phyloP scores from a whole-genome alignment of 768 basidiomycete genomes.

The Phlebiopsis flavidoalba region DNA sequence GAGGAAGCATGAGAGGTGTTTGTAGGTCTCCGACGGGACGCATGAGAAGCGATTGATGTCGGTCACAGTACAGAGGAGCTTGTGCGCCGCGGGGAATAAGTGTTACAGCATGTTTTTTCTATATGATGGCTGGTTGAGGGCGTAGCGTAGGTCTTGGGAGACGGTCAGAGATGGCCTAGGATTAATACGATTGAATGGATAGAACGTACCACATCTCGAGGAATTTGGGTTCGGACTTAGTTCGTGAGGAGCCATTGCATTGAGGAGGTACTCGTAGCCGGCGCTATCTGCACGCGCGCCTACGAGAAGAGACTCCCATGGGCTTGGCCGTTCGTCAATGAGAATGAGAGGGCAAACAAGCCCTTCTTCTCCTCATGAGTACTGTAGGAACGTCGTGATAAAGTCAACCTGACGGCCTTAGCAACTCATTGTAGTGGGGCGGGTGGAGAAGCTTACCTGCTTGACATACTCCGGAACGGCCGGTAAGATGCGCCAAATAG shows the following conservation, averaged over 20 bases:
- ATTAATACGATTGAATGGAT: neutral
- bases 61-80: slow-evolving; percentile 70
- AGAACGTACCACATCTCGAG: slow-evolving; percentile 62
- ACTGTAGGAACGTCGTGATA: slow-evolving; percentile 44
- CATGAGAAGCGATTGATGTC: slow-evolving; percentile 32
- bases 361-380: slow-evolving; percentile 12
- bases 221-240: slow-evolving; percentile 53
- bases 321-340: slow-evolving; percentile 5
- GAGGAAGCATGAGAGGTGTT: slow-evolving; percentile 76
- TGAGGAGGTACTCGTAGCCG: slow-evolving; percentile 74
- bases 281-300: slow-evolving; percentile 47
- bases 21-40: slow-evolving; percentile 39
- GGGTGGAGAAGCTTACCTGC: slow-evolving; percentile 35
- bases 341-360: slow-evolving; percentile 18
- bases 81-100: slow-evolving; percentile 47
- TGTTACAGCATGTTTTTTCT: slow-evolving; percentile 60
- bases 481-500: slow-evolving; percentile 80
- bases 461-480: slow-evolving; percentile 58
- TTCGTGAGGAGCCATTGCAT: slow-evolving; percentile 69
- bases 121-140: slow-evolving; percentile 57
- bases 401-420: slow-evolving; percentile 35
- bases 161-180: no score
- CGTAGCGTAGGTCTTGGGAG: slow-evolving; percentile 51
- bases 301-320: slow-evolving; percentile 13
- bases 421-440: neutral